Base-by-base conservation (phyloP, 2,329 filamentous ascomycete species). In the Penicillium sp. region DNA sequence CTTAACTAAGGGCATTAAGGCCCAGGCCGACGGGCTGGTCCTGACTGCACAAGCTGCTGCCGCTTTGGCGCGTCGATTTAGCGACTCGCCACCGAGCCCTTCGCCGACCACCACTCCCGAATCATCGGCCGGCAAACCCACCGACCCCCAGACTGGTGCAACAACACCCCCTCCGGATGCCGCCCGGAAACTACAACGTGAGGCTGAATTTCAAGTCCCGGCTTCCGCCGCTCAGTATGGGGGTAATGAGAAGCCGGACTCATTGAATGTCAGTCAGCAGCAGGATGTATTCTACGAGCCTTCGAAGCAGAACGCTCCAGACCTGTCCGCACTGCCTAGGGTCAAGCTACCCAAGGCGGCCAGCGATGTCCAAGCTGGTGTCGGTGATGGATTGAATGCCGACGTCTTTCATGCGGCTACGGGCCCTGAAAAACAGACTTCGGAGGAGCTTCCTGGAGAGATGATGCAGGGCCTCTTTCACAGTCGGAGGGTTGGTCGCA, bases 381-480 rank as follows among this genome's bases (percentile, higher is more conserved):
- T 65, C 67, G 54, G 63, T 41, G 69, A 74, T 50, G 66, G 70
- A 4, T 67, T 82, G 47, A 81, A 83, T 55, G 72, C 78, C 45
- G 80, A 83, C 63, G 75, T 79, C 0, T 83, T 75, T 62, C 78
- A 79, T 55, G 70, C 69, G 13, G 62, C 68, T 9, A 56, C 60
- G 33, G 42, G 45, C 18, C 20, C 57, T n/a, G 50, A 54, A 18
- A 57, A 60, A 37, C 35, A 52, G 24, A 13, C 70, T 4, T 59
- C 66, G 29, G 66, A 70, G 15, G 72, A 78, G n/a, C 51, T 78
- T 13, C 75, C 81, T 3, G 78, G 82, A 46, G 81, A 78, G 41
- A 72, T 84, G 59, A 77, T 85, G 60, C 76, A 78, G 4, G 78
- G 82, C 55, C 66, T 86, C 0, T 87, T 87, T 61, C 79, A 80